Conservation (phyloP, 257 asterid genomes). For the Plectranthus barbatus region DNA sequence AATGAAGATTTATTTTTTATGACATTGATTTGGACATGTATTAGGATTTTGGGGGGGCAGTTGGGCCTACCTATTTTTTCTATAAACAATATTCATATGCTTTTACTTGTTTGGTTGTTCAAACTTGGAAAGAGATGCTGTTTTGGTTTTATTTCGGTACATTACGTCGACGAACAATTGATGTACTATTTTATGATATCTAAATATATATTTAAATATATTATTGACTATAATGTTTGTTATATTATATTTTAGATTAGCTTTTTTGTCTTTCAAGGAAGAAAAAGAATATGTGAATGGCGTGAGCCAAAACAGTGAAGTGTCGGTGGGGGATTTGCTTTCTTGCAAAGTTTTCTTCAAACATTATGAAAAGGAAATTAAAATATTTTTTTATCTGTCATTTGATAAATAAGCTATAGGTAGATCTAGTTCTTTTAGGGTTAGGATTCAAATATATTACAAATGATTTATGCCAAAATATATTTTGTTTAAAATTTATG, state of each 20-base stretch:
- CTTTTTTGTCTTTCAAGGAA: not conserved
- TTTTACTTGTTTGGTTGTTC: not conserved
- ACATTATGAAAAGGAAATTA: not conserved
- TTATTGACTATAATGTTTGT: too few species aligned
- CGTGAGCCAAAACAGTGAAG: not conserved
- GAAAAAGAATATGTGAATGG: not conserved
- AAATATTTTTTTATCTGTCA: not conserved
- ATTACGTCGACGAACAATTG: too few species aligned
- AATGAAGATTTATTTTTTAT: too few species aligned
- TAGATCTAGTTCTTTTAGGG: too few species aligned
- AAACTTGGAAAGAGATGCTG: not conserved
- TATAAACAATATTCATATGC: not conserved
- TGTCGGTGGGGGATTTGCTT: slow-evolving; percentile 10
- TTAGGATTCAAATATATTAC: too few species aligned
- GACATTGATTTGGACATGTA: not conserved
- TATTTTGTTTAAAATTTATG: too few species aligned
- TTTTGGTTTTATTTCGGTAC: not conserved
- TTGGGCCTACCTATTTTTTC: not conserved
- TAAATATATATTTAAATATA: too few species aligned
- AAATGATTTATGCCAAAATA: too few species aligned
- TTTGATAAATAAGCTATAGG: too few species aligned
- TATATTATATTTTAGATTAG: not conserved
- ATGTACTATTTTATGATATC: too few species aligned
- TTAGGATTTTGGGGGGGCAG: not conserved
- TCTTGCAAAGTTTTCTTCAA: not conserved